These are phyloP conservation scores for Delphinella strobiligena DNA, from an alignment of 2,329 filamentous ascomycete species.

Conservation along the genomic window DNA sequence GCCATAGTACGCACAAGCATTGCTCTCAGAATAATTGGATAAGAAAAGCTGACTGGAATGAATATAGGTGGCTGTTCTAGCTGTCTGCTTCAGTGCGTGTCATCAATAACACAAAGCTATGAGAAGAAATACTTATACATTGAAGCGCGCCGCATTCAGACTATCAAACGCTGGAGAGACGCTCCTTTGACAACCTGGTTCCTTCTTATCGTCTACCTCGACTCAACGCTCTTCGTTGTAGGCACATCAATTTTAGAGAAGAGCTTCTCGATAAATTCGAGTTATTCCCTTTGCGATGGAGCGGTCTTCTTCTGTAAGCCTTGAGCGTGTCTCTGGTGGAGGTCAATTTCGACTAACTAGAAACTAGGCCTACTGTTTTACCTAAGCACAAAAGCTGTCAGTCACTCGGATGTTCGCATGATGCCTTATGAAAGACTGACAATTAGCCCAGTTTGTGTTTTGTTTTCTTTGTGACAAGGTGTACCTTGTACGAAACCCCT, in stretches of 20 bases:
- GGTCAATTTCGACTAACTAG: too few species aligned
- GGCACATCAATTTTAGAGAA: slow-evolving; percentile 2
- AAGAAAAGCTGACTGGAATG: too few species aligned
- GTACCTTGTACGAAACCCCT: background rate
- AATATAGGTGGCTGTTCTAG: too few species aligned
- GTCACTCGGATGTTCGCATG: background rate
- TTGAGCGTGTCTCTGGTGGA: too few species aligned
- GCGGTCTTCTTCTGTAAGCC: slow-evolving; percentile 1
- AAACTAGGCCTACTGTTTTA: background rate
- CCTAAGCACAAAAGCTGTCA: background rate
- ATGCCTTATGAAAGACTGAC: background rate
- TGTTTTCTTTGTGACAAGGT: slow-evolving; percentile 4
- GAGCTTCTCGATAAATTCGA: background rate
- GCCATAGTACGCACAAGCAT: too few species aligned
- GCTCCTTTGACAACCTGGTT: slow-evolving; percentile 1
- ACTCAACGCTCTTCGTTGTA: slow-evolving; percentile 1
- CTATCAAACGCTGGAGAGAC: background rate
- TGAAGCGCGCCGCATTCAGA: background rate
- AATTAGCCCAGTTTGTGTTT: background rate
- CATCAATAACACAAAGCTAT: too few species aligned
- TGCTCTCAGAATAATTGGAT: too few species aligned
- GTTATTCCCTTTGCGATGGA: background rate
- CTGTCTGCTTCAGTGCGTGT: too few species aligned
- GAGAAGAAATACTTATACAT: background rate
- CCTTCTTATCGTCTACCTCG: slow-evolving; percentile 3